A percentile compares a stretch with the other conserved stretches of the same genome.
phyloP scores from a whole-genome alignment of 371 early-diverging fungal species.

The Mucor mucedo region DNA sequence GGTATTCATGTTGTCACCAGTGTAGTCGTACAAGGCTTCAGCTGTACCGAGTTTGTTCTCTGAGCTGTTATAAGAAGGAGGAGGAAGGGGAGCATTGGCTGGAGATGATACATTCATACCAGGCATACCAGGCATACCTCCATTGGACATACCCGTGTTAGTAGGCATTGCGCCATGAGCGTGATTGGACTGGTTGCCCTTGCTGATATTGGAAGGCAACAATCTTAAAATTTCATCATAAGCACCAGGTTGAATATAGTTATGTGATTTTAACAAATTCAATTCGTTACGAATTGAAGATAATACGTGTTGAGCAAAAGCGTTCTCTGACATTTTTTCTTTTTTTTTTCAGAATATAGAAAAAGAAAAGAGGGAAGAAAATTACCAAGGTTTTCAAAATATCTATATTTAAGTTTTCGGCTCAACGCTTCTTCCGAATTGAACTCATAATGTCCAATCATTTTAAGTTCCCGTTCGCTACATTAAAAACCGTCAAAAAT shows the following conservation, averaged over 20 bases:
- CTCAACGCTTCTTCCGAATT: no score
- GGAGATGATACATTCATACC: constrained; percentile 16
- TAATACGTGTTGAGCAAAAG: constrained; percentile 40
- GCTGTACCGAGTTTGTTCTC: constrained; percentile 25
- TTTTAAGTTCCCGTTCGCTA: no score
- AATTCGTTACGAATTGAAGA: constrained; percentile 50
- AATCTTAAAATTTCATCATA: constrained; percentile 43
- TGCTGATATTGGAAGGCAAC: constrained; percentile 34
- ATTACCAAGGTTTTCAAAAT: not conserved
- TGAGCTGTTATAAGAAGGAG: constrained; percentile 20
- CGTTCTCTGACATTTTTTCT: constrained; percentile 28
- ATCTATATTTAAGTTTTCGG: no score
- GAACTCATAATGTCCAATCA: no score
- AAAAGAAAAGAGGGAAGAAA: constrained; percentile 10
- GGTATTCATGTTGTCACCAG: constrained; percentile 45
- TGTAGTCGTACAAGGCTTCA: constrained; percentile 54
- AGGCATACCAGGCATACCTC: constrained; percentile 9
- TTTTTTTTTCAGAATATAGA: constrained; percentile 1
- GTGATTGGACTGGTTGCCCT: not conserved
- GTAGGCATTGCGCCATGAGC: not conserved
- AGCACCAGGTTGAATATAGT: constrained; percentile 39
- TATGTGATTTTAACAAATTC: constrained; percentile 41
- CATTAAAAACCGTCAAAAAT: no score
- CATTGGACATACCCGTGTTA: not conserved
- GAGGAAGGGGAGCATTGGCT: not conserved